These are phyloP conservation scores for Blepharisma undulans DNA, from an alignment of 169 alveolate species.

Conservation along the genomic window DNA sequence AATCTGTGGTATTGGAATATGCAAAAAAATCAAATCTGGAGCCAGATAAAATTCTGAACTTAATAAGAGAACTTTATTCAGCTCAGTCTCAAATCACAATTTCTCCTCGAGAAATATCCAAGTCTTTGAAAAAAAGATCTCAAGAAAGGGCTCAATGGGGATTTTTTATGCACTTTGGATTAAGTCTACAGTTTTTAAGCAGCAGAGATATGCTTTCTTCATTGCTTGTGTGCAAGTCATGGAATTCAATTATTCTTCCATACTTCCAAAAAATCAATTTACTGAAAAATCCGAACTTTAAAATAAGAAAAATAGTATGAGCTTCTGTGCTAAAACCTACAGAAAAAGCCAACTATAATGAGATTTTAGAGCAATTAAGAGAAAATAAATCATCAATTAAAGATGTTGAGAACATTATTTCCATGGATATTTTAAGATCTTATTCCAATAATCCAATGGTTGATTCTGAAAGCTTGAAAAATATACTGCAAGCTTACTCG, in stretches of 20 bases:
- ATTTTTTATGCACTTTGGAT: neutral
- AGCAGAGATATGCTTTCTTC: neutral
- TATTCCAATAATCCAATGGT: neutral
- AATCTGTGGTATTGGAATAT: neutral
- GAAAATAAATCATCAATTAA: slow-evolving; percentile 38
- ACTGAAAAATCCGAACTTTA: no score
- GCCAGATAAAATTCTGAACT: neutral
- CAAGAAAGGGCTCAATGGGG: neutral
- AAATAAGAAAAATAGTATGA: neutral
- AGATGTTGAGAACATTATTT: slow-evolving; percentile 40
- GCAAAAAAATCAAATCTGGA: neutral
- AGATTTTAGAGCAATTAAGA: neutral
- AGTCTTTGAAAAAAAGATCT: neutral
- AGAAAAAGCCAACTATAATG: neutral
- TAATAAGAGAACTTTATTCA: neutral
- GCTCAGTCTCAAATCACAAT: neutral
- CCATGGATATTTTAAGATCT: slow-evolving; percentile 30
- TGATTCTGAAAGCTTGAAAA: neutral
- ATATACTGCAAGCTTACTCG: slow-evolving; percentile 65
- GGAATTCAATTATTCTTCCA: no score
- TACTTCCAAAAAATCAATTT: no score
- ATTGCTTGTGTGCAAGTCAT: neutral
- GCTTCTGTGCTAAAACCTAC: neutral
- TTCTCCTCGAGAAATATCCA: neutral
- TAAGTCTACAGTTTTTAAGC: neutral